Evolutionary conservation across 1,284 basidiomycete genomes (phyloP).

Genomic region (Marasmius tenuissimus): DNA sequence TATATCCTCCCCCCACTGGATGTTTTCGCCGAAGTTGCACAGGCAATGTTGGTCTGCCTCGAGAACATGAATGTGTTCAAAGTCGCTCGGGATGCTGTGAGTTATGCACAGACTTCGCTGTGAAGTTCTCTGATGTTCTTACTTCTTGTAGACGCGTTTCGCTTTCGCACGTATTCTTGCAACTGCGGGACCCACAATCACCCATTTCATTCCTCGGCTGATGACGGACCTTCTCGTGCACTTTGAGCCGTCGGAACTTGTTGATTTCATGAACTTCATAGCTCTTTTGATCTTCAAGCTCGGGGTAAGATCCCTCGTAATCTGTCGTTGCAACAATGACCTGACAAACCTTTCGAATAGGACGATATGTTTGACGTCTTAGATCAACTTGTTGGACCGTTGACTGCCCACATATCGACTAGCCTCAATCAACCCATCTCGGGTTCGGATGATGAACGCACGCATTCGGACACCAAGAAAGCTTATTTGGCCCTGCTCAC

Average conservation of each 20-base stretch:
- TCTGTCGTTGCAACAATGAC: slow-evolving; percentile 9
- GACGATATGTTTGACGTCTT: slow-evolving; percentile 82
- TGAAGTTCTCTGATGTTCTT: slow-evolving; percentile 12
- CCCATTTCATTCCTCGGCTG: slow-evolving; percentile 79
- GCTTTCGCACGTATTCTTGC: slow-evolving; percentile 94
- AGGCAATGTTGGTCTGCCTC: slow-evolving; percentile 86
- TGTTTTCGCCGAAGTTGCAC: slow-evolving; percentile 86
- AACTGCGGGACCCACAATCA: slow-evolving; percentile 83
- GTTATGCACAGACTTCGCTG: slow-evolving; percentile 26
- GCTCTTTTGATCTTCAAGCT: slow-evolving; percentile 90
- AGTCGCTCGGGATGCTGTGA: slow-evolving; percentile 90
- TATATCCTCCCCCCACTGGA: slow-evolving; percentile 77
- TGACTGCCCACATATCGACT: slow-evolving; percentile 82
- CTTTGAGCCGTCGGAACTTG: slow-evolving; percentile 90
- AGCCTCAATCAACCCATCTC: slow-evolving; percentile 82
- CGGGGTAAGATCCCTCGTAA: slow-evolving; percentile 55
- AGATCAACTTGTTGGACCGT: slow-evolving; percentile 87
- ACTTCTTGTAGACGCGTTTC: slow-evolving; percentile 79
- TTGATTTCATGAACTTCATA: slow-evolving; percentile 96
- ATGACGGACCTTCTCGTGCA: slow-evolving; percentile 89
- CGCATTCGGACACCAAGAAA: slow-evolving; percentile 86
- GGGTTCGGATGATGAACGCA: slow-evolving; percentile 89
- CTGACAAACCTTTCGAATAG: slow-evolving; percentile 35
- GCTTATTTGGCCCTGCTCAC: slow-evolving; percentile 88
- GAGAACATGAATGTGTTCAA: slow-evolving; percentile 88